Conservation (phyloP, 352 stramenopile genomes). For the Phytophthora nicotianae region DNA sequence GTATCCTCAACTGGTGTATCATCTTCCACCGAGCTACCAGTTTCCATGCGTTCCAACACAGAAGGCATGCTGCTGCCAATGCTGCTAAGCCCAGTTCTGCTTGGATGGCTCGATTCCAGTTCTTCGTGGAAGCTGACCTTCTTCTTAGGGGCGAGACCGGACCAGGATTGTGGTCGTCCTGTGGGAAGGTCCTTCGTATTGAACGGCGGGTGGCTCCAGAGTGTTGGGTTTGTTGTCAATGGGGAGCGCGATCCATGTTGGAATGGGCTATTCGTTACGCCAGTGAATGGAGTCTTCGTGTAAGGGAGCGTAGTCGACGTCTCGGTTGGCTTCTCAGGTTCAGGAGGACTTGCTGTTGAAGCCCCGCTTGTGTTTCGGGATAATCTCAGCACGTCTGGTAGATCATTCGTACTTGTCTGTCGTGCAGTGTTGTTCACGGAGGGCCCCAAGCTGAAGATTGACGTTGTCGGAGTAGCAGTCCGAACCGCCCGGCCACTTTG, state of each 20-base stretch:
- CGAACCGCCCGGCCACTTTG: constrained; percentile 39
- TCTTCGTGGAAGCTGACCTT: constrained; percentile 41
- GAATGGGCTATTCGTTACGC: background rate
- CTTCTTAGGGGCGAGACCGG: constrained; percentile 24
- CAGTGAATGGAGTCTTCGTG: constrained; percentile 24
- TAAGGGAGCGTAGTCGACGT: constrained; percentile 47
- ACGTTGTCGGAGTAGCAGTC: constrained; percentile 57
- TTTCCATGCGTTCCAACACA: constrained; percentile 35
- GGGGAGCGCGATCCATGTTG: constrained; percentile 28
- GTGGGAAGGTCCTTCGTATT: constrained; percentile 32
- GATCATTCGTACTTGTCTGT: constrained; percentile 24
- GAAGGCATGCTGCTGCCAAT: constrained; percentile 28
- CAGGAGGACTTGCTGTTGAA: constrained; percentile 14
- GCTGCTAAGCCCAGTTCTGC: constrained; percentile 16
- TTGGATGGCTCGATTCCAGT: constrained; percentile 15
- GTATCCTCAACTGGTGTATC: background rate
- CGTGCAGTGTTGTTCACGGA: constrained; percentile 36
- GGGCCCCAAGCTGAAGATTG: constrained; percentile 67
- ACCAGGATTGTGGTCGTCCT: constrained; percentile 17
- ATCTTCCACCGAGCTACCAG: constrained; percentile 22
- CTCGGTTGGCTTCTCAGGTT: constrained; percentile 12
- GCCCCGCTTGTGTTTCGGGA: constrained; percentile 31
- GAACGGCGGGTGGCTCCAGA: constrained; percentile 65
- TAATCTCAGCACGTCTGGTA: constrained; percentile 36
- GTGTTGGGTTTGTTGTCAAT: constrained; percentile 45